Evolutionary conservation across 345 rosid species (phyloP).

Genomic region (sweet orange (Citrus sinensis)): DVS_A1.0 CM039164.1:21426501-21427000

Average conservation of each 20-base stretch:
- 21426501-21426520: neutral
- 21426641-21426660: slow-evolving; percentile 58
- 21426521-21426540: slow-evolving; percentile 35
- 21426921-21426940: slow-evolving; percentile 61
- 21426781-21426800: slow-evolving; percentile 43
- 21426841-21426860: slow-evolving; percentile 29
- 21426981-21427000: slow-evolving; percentile 28
- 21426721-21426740: slow-evolving; percentile 62
- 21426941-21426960: slow-evolving; percentile 35
- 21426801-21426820: slow-evolving; percentile 76
- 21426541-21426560: slow-evolving; percentile 59
- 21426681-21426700: slow-evolving; percentile 47
- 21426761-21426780: slow-evolving; percentile 53
- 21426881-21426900: slow-evolving; percentile 60
- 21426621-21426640: slow-evolving; percentile 51
- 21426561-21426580: slow-evolving; percentile 50
- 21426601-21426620: slow-evolving; percentile 33
- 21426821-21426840: slow-evolving; percentile 57
- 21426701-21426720: slow-evolving; percentile 57
- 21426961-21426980: slow-evolving; percentile 21
- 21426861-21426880: slow-evolving; percentile 43
- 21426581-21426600: slow-evolving; percentile 28
- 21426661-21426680: slow-evolving; percentile 63
- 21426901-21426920: slow-evolving; percentile 45
- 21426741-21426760: slow-evolving; percentile 50